Conservation (phyloP, 768 basidiomycete genomes). For the Mycena amicta region DNA sequence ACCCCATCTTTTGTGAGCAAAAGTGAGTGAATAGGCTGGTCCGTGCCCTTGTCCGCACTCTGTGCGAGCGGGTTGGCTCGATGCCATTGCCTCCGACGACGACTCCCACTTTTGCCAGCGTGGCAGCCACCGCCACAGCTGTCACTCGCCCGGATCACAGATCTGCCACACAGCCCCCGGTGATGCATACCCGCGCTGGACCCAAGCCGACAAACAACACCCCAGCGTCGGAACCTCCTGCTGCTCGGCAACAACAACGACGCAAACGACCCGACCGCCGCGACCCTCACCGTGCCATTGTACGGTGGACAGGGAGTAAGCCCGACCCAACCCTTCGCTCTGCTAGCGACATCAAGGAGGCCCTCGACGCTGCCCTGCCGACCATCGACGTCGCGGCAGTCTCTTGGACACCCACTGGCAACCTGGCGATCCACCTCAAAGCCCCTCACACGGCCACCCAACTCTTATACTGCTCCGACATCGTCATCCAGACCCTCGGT, state of each 20-base stretch:
- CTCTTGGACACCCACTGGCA: not conserved
- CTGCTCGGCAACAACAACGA: not conserved
- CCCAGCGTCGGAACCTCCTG: not conserved
- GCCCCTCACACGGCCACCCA: not conserved
- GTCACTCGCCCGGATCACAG: not conserved
- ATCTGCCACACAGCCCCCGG: not conserved
- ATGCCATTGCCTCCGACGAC: not conserved
- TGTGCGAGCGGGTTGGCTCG: not conserved
- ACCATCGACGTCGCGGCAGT: not conserved
- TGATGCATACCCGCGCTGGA: not conserved
- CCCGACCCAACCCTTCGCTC: not conserved
- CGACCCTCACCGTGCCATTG: not conserved
- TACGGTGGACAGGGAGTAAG: not conserved
- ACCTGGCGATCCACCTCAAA: not conserved
- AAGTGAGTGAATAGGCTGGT: no score
- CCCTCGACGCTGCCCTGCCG: not conserved
- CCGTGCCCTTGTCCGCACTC: not conserved
- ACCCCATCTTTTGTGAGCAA: no score
- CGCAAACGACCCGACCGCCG: not conserved
- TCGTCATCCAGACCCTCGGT: not conserved
- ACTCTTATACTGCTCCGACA: not conserved
- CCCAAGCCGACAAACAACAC: not conserved
- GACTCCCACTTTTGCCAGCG: not conserved
- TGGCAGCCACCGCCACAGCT: not conserved
- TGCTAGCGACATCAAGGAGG: not conserved